Base-by-base conservation (phyloP, 805 yeast genomes). In the Candida germanica region DNA sequence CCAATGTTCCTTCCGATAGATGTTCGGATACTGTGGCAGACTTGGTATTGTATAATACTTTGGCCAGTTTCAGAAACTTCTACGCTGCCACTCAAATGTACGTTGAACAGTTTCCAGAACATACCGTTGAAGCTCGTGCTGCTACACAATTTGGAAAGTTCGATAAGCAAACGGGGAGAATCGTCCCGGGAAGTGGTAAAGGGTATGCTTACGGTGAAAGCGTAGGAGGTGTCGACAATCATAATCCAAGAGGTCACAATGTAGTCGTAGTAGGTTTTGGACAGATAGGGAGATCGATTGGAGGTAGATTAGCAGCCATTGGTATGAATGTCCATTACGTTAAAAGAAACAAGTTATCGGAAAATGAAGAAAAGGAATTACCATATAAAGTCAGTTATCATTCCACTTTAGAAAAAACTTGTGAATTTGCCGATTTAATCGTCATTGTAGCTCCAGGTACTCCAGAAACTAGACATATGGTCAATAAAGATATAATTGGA, bases 241-340 rank as follows among this genome's bases (percentile, higher is more conserved):
- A 73, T 14, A 68, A 77, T 4, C 87, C 88, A 5, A 53, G 57
- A 11, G 78, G 78, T 14, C 80, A 77, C 50, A 64, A 63, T 16
- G 87, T 70, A 1, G 76, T 80, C 3, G 69, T 85, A 22, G 75
- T 83, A 3, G 95, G 94, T 0, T 79, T 84, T 49, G 94, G 95
- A 1, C 66, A 77, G 14, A 85, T 85, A 47, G 95, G 94, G 6
- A 71, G 72, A 51, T 66, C 70, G 20, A 75, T 83, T 39, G 93
- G 80, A 3, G 58, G 56, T 31, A 69, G 81, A 48, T 64, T 85
- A 40, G 35, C 62, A 31, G 62, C 61, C n/a, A 55, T 85, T 21
- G 87, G 86, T 4, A 79, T 84, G 84, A 59, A 73, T 14, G 65
- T 85, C 24, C 70, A 71, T 38, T 84, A 83, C 46, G 69, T 76